These are phyloP conservation scores for Fagus crenata DNA, from an alignment of 306 rosid genomes.

Conservation along the genomic window DNA sequence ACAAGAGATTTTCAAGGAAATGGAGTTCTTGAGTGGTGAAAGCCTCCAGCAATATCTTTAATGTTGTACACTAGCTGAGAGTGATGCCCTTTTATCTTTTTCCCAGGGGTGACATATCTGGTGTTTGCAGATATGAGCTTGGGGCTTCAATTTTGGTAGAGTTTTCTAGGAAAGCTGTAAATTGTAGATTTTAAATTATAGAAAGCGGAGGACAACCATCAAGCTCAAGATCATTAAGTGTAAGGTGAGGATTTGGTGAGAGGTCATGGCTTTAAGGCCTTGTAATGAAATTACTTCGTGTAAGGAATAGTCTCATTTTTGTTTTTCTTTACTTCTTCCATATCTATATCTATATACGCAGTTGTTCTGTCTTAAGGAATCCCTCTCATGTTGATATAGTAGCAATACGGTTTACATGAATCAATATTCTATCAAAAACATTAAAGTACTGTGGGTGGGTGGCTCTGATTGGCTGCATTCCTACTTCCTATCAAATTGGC, in stretches of 20 bases:
- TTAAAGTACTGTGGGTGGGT: no score
- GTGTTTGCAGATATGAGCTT: neutral
- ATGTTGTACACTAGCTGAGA: constrained; percentile 7
- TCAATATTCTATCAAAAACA: neutral
- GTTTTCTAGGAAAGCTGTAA: constrained; percentile 11
- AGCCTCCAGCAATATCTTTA: constrained; percentile 65
- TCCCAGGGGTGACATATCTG: neutral
- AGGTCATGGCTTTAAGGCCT: neutral
- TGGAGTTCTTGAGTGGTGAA: constrained; percentile 84
- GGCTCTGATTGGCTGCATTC: no score
- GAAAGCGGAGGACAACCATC: neutral
- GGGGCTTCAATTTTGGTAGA: constrained; percentile 3
- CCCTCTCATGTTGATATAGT: no score
- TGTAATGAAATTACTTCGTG: neutral
- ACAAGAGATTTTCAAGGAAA: constrained; percentile 70
- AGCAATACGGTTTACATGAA: neutral
- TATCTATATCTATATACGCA: neutral
- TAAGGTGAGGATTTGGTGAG: neutral
- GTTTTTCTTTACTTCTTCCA: neutral
- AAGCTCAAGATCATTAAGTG: neutral
- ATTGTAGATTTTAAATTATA: neutral
- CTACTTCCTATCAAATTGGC: no score
- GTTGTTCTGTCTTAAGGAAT: neutral
- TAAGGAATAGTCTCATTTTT: neutral
- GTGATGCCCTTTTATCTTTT: neutral